Evolutionary conservation across 2,329 filamentous ascomycete genomes (phyloP).

Genomic region (Verticillium zaregamsianum): DNA sequence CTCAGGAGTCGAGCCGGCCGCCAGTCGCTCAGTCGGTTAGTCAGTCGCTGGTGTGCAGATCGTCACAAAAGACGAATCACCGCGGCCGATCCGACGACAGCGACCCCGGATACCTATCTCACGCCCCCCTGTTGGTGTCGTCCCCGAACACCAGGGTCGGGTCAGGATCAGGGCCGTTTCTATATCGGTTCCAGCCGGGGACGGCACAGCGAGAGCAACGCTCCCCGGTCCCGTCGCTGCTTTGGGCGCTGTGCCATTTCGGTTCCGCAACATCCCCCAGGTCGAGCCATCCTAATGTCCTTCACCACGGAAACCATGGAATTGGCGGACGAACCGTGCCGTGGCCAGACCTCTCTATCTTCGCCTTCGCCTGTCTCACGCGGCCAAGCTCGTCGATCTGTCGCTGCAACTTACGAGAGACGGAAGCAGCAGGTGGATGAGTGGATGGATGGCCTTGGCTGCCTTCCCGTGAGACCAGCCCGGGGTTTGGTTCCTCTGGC

Average conservation of each 20-base stretch:
- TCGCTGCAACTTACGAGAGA: too few relatives aligned
- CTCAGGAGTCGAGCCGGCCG: not conserved
- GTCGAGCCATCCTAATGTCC: not conserved
- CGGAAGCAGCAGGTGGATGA: too few relatives aligned
- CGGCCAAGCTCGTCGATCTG: too few relatives aligned
- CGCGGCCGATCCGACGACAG: not conserved
- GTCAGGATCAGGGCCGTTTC: not conserved
- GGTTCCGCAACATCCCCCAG: not conserved
- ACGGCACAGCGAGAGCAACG: not conserved
- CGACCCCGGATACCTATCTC: not conserved
- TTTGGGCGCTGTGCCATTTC: not conserved
- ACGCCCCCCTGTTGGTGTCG: not conserved
- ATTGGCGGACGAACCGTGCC: not conserved
- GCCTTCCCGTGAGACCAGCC: too few relatives aligned
- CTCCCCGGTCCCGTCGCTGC: not conserved
- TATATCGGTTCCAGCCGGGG: not conserved
- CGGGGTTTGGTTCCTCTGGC: too few relatives aligned
- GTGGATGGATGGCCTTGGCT: too few relatives aligned
- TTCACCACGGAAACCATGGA: not conserved
- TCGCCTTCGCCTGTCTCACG: not conserved
- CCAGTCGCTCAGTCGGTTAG: too few relatives aligned
- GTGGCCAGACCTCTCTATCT: not conserved
- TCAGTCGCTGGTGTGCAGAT: not conserved
- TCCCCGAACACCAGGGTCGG: not conserved
- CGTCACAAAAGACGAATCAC: not conserved